Evolutionary conservation across 2,329 filamentous ascomycete species (phyloP).

Genomic region (Exophiala spinifera): DNA sequence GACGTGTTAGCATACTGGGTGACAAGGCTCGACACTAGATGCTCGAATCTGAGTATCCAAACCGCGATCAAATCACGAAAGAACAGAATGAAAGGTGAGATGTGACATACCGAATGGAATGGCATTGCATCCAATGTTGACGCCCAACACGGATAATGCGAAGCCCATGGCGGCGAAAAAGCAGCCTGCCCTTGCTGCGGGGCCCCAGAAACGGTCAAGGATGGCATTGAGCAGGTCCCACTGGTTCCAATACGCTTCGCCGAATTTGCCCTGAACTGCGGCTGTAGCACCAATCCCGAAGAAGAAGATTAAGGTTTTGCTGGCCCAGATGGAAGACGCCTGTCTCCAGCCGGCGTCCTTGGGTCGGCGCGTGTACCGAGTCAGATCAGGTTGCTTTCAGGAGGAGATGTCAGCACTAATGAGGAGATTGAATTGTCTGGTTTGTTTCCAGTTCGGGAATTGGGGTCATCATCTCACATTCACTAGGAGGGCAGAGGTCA

Average conservation of each 20-base stretch:
- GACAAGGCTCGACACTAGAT: too few relatives aligned
- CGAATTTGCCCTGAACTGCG: constrained; percentile 35
- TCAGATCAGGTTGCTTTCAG: not conserved
- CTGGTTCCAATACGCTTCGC: constrained; percentile 44
- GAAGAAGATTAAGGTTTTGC: constrained; percentile 42
- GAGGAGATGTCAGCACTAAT: too few relatives aligned
- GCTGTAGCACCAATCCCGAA: constrained; percentile 42
- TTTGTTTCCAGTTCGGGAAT: not conserved
- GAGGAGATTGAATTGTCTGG: too few relatives aligned
- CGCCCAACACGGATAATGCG: constrained; percentile 53
- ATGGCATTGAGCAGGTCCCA: constrained; percentile 45
- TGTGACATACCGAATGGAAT: constrained; percentile 39
- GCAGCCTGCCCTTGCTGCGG: constrained; percentile 35
- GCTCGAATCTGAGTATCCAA: not conserved
- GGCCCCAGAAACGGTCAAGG: constrained; percentile 37
- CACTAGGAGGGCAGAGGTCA: not conserved
- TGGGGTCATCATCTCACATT: not conserved
- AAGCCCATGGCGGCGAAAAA: constrained; percentile 54
- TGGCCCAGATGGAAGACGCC: constrained; percentile 32
- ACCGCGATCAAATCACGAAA: not conserved
- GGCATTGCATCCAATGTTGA: constrained; percentile 46
- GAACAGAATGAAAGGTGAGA: not conserved
- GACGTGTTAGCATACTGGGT: not conserved
- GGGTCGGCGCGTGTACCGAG: not conserved
- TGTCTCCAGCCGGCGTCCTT: constrained; percentile 4